Conservation (phyloP, 306 rosid species). For the Quillaja saponaria region DNA sequence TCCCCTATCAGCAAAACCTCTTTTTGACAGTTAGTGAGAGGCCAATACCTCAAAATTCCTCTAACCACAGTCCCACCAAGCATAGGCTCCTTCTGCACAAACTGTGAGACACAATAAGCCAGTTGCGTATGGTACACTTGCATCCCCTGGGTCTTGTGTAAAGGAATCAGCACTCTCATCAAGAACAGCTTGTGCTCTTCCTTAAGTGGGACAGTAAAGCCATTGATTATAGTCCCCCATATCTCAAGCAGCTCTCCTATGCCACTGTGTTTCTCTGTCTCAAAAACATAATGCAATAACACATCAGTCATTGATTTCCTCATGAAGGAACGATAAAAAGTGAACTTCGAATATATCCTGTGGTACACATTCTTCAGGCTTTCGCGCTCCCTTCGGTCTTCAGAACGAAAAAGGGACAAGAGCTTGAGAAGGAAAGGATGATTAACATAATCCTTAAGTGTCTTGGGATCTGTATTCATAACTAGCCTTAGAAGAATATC, state of each 20-base stretch:
- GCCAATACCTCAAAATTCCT: constrained; percentile 83
- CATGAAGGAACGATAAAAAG: constrained; percentile 56
- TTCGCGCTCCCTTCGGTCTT: constrained; percentile 76
- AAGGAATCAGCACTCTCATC: constrained; percentile 79
- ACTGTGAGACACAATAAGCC: constrained; percentile 79
- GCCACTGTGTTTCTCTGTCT: constrained; percentile 66
- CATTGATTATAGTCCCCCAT: constrained; percentile 86
- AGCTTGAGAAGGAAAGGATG: constrained; percentile 56
- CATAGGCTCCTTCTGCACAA: constrained; percentile 85
- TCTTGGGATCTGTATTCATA: constrained; percentile 35
- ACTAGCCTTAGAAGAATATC: constrained; percentile 62
- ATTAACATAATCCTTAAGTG: constrained; percentile 40
- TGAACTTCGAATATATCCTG: constrained; percentile 59
- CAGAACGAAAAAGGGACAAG: constrained; percentile 66
- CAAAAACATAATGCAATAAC: constrained; percentile 61
- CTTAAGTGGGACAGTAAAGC: constrained; percentile 80
- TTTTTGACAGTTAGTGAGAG: constrained; percentile 71
- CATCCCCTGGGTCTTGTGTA: constrained; percentile 77
- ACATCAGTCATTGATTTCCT: constrained; percentile 75
- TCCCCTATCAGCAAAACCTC: constrained; percentile 73
- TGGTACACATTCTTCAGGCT: constrained; percentile 71
- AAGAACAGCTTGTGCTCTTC: constrained; percentile 86
- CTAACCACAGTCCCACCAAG: constrained; percentile 79
- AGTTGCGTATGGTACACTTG: constrained; percentile 65
- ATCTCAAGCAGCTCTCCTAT: constrained; percentile 85